These are phyloP conservation scores for Albophoma yamanashiensis DNA, from an alignment of 2,329 filamentous ascomycete genomes.

Conservation along the genomic window DNA sequence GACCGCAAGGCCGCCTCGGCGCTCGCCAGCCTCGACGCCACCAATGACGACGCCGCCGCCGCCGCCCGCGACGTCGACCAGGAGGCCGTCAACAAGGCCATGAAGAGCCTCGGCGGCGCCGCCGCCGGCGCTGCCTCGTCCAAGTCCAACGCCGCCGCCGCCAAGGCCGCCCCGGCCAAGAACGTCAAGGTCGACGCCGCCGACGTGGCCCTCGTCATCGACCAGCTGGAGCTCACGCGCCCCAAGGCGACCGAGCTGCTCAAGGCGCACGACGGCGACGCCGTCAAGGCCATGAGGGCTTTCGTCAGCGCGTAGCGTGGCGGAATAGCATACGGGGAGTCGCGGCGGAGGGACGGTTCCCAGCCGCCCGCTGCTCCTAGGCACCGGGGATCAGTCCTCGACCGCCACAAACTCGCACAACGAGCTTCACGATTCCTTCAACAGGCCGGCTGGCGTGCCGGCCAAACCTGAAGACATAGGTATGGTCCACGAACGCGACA, in stretches of 20 bases:
- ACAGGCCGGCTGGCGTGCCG: not conserved
- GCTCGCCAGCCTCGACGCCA: conserved; percentile 56
- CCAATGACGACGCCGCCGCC: conserved; percentile 36
- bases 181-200: conserved; percentile 64
- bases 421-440: not conserved
- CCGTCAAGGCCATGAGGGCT: conserved; percentile 54
- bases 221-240: conserved; percentile 63
- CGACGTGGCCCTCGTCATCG: conserved; percentile 60
- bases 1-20: conserved; percentile 69
- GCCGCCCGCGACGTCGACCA: conserved; percentile 50
- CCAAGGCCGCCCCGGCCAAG: conserved; percentile 30
- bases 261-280: conserved; percentile 59
- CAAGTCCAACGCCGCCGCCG: conserved; percentile 12
- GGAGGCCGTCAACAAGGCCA: conserved; percentile 61
- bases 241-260: conserved; percentile 65
- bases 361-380: too few species aligned
- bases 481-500: not conserved
- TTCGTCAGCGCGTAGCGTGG: conserved; percentile 24
- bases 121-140: conserved; percentile 16
- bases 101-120: conserved; percentile 46
- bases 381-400: not conserved
- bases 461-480: not conserved
- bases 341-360: not conserved
- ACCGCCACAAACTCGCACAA: not conserved
- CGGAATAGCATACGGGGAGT: not conserved